These are phyloP conservation scores for Coprinopsis strossmayeri DNA, from an alignment of 768 basidiomycete species.

Conservation along the genomic window DNA sequence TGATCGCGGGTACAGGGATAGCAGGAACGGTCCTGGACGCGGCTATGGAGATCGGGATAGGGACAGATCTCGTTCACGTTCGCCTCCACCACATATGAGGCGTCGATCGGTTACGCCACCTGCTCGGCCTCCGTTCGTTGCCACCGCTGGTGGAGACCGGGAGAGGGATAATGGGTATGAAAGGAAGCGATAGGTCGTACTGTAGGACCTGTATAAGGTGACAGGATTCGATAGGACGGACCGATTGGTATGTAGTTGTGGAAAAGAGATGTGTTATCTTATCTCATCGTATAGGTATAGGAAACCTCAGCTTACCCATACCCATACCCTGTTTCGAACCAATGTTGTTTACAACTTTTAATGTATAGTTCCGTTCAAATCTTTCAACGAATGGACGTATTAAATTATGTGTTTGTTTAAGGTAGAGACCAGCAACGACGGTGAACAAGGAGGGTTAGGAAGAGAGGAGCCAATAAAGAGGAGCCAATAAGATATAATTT, in stretches of 20 bases:
- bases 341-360: too few relatives aligned
- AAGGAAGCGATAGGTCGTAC: slow-evolving; percentile 15
- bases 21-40: slow-evolving; percentile 4
- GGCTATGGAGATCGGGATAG: slow-evolving; percentile 12
- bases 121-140: neutral
- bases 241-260: too few relatives aligned
- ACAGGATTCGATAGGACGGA: too few relatives aligned
- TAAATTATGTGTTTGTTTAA: too few relatives aligned
- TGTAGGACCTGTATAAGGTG: too few relatives aligned
- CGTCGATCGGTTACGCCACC: neutral
- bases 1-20: slow-evolving; percentile 13
- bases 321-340: too few relatives aligned
- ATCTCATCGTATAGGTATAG: too few relatives aligned
- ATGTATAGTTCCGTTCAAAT: neutral
- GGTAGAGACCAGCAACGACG: neutral
- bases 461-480: too few relatives aligned
- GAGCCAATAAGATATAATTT: too few relatives aligned
- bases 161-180: slow-evolving; percentile 18
- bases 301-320: too few relatives aligned
- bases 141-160: slow-evolving; percentile 6
- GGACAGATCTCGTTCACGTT: slow-evolving; percentile 9
- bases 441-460: neutral
- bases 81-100: slow-evolving; percentile 12
- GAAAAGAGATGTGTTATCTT: too few relatives aligned
- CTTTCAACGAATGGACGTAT: neutral